Evolutionary conservation across 2,329 filamentous ascomycete genomes (phyloP).

Genomic region (Ophiostoma sp.): DNA sequence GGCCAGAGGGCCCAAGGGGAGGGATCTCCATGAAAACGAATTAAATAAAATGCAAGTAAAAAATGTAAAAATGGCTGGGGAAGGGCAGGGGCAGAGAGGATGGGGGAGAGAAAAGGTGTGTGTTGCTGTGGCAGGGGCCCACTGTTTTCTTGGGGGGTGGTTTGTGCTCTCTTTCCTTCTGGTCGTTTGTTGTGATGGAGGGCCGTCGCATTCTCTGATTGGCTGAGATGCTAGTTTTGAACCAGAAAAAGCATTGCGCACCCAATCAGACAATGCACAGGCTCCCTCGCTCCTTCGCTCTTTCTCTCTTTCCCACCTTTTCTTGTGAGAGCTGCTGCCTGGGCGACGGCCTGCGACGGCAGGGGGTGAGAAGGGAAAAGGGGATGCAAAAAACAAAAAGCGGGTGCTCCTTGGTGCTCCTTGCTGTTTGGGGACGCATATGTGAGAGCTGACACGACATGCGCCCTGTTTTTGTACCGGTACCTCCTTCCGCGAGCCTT

Average conservation of each 20-base stretch:
- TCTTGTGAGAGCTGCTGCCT: slow-evolving; percentile 17
- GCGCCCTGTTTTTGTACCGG: not conserved
- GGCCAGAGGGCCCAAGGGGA: not conserved
- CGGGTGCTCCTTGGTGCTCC: not conserved
- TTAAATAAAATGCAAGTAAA: not conserved
- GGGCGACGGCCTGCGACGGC: slow-evolving; percentile 8
- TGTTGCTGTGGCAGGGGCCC: slow-evolving; percentile 20
- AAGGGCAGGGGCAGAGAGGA: not conserved
- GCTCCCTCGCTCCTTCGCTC: slow-evolving; percentile 5
- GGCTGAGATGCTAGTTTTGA: not conserved
- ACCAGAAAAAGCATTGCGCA: slow-evolving; percentile 9
- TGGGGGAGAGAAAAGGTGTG: not conserved
- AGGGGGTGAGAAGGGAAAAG: not conserved
- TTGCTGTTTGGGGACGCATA: slow-evolving; percentile 4
- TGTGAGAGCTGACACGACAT: not conserved
- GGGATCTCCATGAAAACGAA: not conserved
- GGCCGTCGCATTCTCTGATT: slow-evolving; percentile 21
- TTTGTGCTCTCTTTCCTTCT: not conserved
- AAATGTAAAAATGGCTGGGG: not conserved
- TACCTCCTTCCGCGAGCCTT: not conserved
- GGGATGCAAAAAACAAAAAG: not conserved
- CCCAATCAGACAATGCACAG: slow-evolving; percentile 23
- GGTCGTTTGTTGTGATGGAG: slow-evolving; percentile 16
- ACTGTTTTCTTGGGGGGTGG: not conserved
- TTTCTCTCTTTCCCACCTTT: not conserved